Percentiles rank a stretch among this genome's conserved stretches.
These are phyloP conservation scores for Fusarium guadeloupense DNA, from an alignment of 2,329 filamentous ascomycete species.

Conservation along the genomic window DNA sequence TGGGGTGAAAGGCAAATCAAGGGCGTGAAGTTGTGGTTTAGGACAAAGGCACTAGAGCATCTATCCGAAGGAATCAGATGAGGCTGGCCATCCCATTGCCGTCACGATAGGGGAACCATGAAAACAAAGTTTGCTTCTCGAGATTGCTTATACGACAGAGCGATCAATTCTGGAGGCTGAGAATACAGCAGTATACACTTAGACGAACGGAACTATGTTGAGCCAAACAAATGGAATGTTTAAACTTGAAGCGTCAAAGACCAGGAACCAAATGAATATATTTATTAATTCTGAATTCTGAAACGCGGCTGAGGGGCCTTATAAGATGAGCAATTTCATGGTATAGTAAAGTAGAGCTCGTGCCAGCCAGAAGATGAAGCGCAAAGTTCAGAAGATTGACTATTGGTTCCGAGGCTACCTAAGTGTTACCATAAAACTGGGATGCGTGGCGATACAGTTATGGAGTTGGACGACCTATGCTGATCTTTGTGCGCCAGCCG, in stretches of 20 bases:
- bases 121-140: background rate
- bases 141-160: slow-evolving; percentile 29
- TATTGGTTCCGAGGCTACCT: background rate
- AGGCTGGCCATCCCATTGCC: background rate
- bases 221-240: slow-evolving; percentile 5
- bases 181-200: slow-evolving; percentile 6
- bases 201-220: slow-evolving; percentile 15
- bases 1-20: slow-evolving; percentile 42
- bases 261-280: slow-evolving; percentile 15
- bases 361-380: background rate
- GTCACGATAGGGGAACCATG: background rate
- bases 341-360: background rate
- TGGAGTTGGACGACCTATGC: background rate
- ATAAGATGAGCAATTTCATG: background rate
- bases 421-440: slow-evolving; percentile 3
- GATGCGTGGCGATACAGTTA: slow-evolving; percentile 3
- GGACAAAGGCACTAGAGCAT: slow-evolving; percentile 5
- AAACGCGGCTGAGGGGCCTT: slow-evolving; percentile 9
- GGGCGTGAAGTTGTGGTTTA: slow-evolving; percentile 20
- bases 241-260: slow-evolving; percentile 10
- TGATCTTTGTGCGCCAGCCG: slow-evolving; percentile 14
- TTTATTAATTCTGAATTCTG: background rate
- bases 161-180: slow-evolving; percentile 8
- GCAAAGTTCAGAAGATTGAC: background rate
- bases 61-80: slow-evolving; percentile 7